Conservation (phyloP, 1,284 basidiomycete genomes). For the Heterobasidion annosum region DNA sequence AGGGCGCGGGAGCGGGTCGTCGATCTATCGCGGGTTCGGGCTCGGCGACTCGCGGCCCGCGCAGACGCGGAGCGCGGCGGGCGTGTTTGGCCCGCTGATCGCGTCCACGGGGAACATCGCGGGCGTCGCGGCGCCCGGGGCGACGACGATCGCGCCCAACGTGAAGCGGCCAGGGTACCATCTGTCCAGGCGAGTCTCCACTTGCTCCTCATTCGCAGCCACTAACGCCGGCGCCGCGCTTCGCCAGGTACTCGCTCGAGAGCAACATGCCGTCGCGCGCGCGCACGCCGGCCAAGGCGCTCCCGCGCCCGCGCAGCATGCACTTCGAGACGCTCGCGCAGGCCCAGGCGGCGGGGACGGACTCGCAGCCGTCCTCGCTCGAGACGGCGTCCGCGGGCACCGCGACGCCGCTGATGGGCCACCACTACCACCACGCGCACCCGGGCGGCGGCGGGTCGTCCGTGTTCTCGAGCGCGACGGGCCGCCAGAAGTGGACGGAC, state of each 20-base stretch:
- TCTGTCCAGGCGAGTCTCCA: constrained; percentile 43
- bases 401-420: constrained; percentile 3
- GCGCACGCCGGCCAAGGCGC: background rate
- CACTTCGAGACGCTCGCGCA: background rate
- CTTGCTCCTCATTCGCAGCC: background rate
- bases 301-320: background rate
- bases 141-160: constrained; percentile 52
- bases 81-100: constrained; percentile 69
- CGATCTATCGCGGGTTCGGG: background rate
- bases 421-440: no score
- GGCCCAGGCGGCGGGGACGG: background rate
- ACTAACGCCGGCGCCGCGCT: background rate
- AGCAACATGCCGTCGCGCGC: constrained; percentile 6
- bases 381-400: background rate
- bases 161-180: constrained; percentile 63
- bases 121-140: constrained; percentile 48
- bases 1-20: background rate
- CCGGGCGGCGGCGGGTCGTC: no score
- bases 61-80: constrained; percentile 45
- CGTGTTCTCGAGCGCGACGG: no score
- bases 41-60: constrained; percentile 28
- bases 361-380: background rate
- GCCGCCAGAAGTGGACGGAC: constrained; percentile 20
- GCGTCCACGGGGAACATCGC: constrained; percentile 60
- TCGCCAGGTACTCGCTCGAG: constrained; percentile 18